phyloP scores from a whole-genome alignment of 1,139 yeast genomes.

The Hansenula sp. region DNA sequence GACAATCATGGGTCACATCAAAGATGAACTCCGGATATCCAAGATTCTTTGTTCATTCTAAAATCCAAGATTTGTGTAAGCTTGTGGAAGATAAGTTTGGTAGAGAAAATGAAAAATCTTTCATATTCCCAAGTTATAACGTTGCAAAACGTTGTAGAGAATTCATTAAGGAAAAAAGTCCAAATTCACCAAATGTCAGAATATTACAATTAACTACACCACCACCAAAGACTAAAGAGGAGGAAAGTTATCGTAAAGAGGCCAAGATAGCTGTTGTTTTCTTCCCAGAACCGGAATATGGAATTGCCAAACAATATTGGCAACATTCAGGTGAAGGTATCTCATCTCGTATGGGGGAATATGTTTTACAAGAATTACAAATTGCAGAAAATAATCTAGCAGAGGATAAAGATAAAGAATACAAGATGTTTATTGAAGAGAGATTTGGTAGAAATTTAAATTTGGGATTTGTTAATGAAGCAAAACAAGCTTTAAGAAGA shows the following conservation, averaged over 20 bases:
- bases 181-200: constrained; percentile 43
- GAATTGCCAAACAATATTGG: constrained; percentile 84
- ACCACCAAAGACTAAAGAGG: constrained; percentile 56
- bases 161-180: constrained; percentile 40
- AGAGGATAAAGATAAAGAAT: constrained; percentile 40
- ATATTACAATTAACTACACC: constrained; percentile 79
- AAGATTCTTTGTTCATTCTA: constrained; percentile 73
- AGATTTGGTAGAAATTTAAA: constrained; percentile 88
- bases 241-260: constrained; percentile 53
- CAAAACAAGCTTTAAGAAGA: constrained; percentile 67
- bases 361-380: constrained; percentile 61
- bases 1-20: constrained; percentile 75
- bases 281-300: constrained; percentile 50
- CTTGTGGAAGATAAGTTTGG: constrained; percentile 58
- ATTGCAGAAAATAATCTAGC: constrained; percentile 25
- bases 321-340: constrained; percentile 96
- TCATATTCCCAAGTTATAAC: constrained; percentile 72
- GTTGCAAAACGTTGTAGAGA: constrained; percentile 85
- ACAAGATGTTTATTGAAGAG: constrained; percentile 73
- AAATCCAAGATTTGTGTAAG: constrained; percentile 57
- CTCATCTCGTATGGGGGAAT: constrained; percentile 86
- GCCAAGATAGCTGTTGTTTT: constrained; percentile 75
- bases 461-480: constrained; percentile 66
- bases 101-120: constrained; percentile 64
- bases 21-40: constrained; percentile 90